Conservation (phyloP, 495 filamentous ascomycete species). For the Penicillium lagena region DNA sequence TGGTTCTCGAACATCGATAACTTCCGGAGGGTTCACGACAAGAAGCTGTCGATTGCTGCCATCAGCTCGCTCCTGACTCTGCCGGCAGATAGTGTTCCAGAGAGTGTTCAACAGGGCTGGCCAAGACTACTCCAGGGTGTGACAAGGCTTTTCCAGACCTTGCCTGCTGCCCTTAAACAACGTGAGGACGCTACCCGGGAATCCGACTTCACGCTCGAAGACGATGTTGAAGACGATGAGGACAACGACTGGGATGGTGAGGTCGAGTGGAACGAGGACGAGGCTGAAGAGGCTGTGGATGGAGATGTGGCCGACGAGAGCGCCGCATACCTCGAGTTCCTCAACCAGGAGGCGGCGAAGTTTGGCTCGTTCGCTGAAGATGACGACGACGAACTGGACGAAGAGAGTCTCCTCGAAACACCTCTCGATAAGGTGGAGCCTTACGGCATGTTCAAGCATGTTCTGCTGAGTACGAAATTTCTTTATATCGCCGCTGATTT, state of each 20-base stretch:
- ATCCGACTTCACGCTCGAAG: slow-evolving; percentile 69
- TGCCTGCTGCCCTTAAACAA: slow-evolving; percentile 80
- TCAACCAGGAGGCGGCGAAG: slow-evolving; percentile 88
- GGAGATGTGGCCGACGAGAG: slow-evolving; percentile 80
- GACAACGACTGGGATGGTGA: slow-evolving; percentile 61
- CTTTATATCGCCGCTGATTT: neutral
- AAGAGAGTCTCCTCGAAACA: slow-evolving; percentile 86
- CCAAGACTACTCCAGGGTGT: slow-evolving; percentile 90
- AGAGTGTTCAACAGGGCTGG: slow-evolving; percentile 91
- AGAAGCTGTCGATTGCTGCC: slow-evolving; percentile 92
- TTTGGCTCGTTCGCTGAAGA: slow-evolving; percentile 63
- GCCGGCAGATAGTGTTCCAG: slow-evolving; percentile 68
- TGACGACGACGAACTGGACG: slow-evolving; percentile 87
- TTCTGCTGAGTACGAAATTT: slow-evolving; percentile 69
- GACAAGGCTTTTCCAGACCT: slow-evolving; percentile 81
- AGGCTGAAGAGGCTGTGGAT: slow-evolving; percentile 46
- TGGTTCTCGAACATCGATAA: slow-evolving; percentile 97
- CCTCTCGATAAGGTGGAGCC: slow-evolving; percentile 93
- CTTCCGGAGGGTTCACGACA: slow-evolving; percentile 93
- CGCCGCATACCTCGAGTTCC: slow-evolving; percentile 89
- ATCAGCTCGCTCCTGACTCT: slow-evolving; percentile 80
- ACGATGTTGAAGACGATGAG: slow-evolving; percentile 72
- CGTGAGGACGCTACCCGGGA: slow-evolving; percentile 92
- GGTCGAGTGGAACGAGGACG: slow-evolving; percentile 64
- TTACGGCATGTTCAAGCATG: slow-evolving; percentile 76